Base-by-base conservation (phyloP, 2,329 filamentous ascomycete species). In the Aspergillus texensis region DNA sequence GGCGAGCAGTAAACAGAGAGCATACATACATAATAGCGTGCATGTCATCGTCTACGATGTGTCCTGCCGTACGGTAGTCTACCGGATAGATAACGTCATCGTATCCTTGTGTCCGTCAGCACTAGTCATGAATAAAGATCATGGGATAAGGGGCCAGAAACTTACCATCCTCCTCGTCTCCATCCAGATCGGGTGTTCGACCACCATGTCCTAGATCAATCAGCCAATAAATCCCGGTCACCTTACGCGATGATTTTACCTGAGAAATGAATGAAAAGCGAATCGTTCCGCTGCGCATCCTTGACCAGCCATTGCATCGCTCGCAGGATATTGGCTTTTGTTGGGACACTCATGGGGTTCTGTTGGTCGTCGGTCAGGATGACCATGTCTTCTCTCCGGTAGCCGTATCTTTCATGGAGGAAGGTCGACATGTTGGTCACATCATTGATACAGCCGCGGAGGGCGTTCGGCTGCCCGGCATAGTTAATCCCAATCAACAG, bases 221-320 rank as follows among this genome's bases (percentile, higher is more conserved):
- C 28, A n/a, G 11, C 50, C 26, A 45, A 39, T 19, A 16, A n/a
- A n/a, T 14, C 36, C 32, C 36, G 21, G 12, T 46, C 24, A 36
- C 8, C 39, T 41, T 39, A 21, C 9, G 14, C 4, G 6, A 6
- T 11, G 4, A 6, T 4, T 8, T 84, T 81, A 93, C 91, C 93
- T 39, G 94, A 97, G 77, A 96, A 98, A 81, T 98, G 94, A 79
- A 97, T 95, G 80, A 98, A 97, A 1, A 98, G 85, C 6, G 94
- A 96, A 76, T 98, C 94, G 75, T 97, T 96, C 0, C 93, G 91
- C 63, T 87, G 87, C 6, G 94, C 94, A 74, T 96, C 94, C 78
- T 96, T 96, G 64, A 97, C 93, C n/a, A 98, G 83, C 94, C 94
- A 98, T 74, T 97, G 93, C 94, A 98, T 98, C 28, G 94, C 94